These are phyloP conservation scores for Blastobotrys indianensis DNA, from an alignment of 1,139 yeast species.

Conservation along the genomic window DNA sequence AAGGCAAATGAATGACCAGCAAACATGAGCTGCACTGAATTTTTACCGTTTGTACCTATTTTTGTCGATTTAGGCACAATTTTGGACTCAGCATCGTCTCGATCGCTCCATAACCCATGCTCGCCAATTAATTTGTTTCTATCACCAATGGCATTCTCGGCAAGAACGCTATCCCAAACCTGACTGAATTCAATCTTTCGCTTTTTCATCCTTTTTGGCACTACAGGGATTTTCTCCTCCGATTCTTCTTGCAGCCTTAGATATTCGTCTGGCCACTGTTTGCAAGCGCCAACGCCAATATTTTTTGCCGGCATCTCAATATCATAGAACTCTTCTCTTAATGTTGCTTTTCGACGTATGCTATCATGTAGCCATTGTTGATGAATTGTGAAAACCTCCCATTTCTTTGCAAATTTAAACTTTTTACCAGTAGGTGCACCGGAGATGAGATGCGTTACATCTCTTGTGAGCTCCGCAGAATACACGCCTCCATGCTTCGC, in stretches of 20 bases:
- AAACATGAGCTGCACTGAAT: slow-evolving; percentile 20
- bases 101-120: too few species aligned
- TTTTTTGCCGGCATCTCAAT: slow-evolving; percentile 32
- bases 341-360: slow-evolving; percentile 51
- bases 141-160: slow-evolving; percentile 5
- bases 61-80: neutral
- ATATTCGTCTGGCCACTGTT: slow-evolving; percentile 35
- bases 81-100: too few species aligned
- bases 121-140: neutral
- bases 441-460: slow-evolving; percentile 44
- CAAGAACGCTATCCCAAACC: slow-evolving; percentile 25
- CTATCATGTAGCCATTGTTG: slow-evolving; percentile 73
- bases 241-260: slow-evolving; percentile 12
- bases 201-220: slow-evolving; percentile 13
- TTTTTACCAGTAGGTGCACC: slow-evolving; percentile 53
- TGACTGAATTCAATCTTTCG: slow-evolving; percentile 17
- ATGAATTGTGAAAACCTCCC: slow-evolving; percentile 66
- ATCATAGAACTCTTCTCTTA: slow-evolving; percentile 46
- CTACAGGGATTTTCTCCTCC: neutral
- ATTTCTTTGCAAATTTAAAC: slow-evolving; percentile 55
- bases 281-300: slow-evolving; percentile 49
- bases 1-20: slow-evolving; percentile 19
- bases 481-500: slow-evolving; percentile 53
- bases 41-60: neutral
- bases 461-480: slow-evolving; percentile 50